phyloP scores from a whole-genome alignment of 371 early-diverging fungal species.

The Mortierella sp. region DNA sequence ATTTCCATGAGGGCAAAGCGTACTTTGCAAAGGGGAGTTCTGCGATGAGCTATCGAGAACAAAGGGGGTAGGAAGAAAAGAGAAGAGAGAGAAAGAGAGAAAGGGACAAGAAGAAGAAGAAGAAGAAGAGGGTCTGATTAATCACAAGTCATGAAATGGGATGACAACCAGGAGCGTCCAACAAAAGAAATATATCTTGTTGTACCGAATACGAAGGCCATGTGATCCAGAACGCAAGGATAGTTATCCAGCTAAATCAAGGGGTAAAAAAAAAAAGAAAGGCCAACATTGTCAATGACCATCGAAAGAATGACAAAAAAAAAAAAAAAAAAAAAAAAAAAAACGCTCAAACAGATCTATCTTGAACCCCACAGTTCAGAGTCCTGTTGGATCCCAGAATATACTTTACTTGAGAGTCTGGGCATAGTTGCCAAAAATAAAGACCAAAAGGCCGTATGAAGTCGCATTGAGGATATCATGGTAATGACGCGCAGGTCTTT shows the following conservation, averaged over 20 bases:
- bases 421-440: slow-evolving; percentile 87
- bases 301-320: neutral
- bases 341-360: neutral
- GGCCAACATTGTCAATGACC: neutral
- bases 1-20: slow-evolving; percentile 72
- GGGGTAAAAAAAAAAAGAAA: neutral
- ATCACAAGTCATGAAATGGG: neutral
- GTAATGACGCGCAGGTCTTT: slow-evolving; percentile 72
- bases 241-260: slow-evolving; percentile 71
- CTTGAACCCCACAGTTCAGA: neutral
- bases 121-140: too few species aligned
- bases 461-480: slow-evolving; percentile 68
- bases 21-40: slow-evolving; percentile 79
- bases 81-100: neutral
- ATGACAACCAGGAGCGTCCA: neutral
- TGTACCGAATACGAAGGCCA: slow-evolving; percentile 66
- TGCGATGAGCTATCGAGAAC: slow-evolving; percentile 59
- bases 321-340: neutral
- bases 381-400: neutral
- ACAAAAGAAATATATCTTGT: neutral
- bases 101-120: neutral
- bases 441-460: slow-evolving; percentile 72
- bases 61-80: neutral
- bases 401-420: slow-evolving; percentile 67
- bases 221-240: slow-evolving; percentile 79